A percentile compares a stretch with the other conserved stretches of the same genome.
These are phyloP conservation scores for Lipomyces yamadae DNA, from an alignment of 805 yeast genomes.

Conservation along the genomic window DNA sequence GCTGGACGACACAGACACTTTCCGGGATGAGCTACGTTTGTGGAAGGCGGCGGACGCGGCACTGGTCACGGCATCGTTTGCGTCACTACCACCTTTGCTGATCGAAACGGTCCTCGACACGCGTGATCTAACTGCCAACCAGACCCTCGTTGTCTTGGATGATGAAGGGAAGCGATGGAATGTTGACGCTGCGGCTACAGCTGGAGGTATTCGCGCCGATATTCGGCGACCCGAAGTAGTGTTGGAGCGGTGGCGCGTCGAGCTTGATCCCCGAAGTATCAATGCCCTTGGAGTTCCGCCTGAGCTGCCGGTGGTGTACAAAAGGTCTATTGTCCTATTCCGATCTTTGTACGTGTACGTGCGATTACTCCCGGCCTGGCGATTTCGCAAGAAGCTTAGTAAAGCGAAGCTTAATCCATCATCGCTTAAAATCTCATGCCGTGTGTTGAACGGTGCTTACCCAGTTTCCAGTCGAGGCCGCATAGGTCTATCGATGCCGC, in stretches of 20 bases:
- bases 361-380: conserved; percentile 73
- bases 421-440: conserved; percentile 57
- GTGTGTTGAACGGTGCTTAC: conserved; percentile 68
- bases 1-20: conserved; percentile 47
- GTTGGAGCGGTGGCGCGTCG: conserved; percentile 90
- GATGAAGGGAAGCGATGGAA: conserved; percentile 51
- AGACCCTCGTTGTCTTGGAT: conserved; percentile 64
- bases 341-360: conserved; percentile 72
- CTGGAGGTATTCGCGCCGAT: conserved; percentile 48
- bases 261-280: conserved; percentile 57
- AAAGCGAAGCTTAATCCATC: conserved; percentile 48
- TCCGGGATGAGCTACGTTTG: conserved; percentile 61
- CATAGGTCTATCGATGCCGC: conserved; percentile 48
- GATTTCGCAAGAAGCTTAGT: conserved; percentile 55
- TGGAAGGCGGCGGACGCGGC: conserved; percentile 56
- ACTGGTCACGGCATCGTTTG: neutral
- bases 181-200: conserved; percentile 63
- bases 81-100: conserved; percentile 76
- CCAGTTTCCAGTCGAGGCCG: conserved; percentile 65
- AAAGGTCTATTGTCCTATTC: conserved; percentile 72
- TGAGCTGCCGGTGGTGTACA: conserved; percentile 72
- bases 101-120: conserved; percentile 82
- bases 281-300: conserved; percentile 43
- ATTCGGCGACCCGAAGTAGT: conserved; percentile 68
- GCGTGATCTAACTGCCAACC: conserved; percentile 59